These are phyloP conservation scores for Cucumis sativus DNA, from an alignment of 306 rosid genomes.

Conservation along the genomic window Cucumber_9930_V3 NC_026656.2:1689501-1690000, in stretches of 20 bases:
- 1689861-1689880: neutral
- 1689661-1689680: constrained; percentile 50
- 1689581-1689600: constrained; percentile 81
- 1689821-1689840: neutral
- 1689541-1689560: neutral
- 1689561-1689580: constrained; percentile 1
- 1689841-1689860: neutral
- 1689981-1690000: neutral
- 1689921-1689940: neutral
- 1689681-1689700: constrained; percentile 48
- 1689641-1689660: constrained; percentile 42
- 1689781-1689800: neutral
- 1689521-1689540: neutral
- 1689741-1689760: neutral
- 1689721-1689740: no score
- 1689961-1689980: neutral
- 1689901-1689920: neutral
- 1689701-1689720: neutral
- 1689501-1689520: neutral
- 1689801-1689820: neutral
- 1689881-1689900: neutral
- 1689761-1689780: neutral
- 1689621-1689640: constrained; percentile 84
- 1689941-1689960: neutral
- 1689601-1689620: constrained; percentile 75